Evolutionary conservation across 257 asterid species (phyloP), one percentile per base, ranked within the genome.

Genomic region (Nicotiana undulata): DNA sequence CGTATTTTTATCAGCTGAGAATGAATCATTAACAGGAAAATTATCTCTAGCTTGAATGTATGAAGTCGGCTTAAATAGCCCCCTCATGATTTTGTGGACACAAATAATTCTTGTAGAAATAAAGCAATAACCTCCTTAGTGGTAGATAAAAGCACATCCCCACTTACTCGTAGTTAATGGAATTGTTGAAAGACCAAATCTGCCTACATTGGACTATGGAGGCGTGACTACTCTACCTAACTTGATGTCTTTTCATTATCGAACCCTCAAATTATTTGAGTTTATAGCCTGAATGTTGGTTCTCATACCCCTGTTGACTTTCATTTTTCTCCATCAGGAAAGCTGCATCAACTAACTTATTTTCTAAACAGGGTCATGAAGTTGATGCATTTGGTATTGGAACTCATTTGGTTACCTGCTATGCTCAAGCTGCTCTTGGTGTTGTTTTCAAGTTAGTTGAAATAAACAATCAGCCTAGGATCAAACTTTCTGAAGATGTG

Each of bases 371-470:
- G 99, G 99, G 99, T 77, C 98, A 95, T 61, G 97, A 92, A 86
- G 89, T 93, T 77, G 98, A 95, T 89, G 93, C 97, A 76, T 95
- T 86, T 87, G 99, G 99, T 74, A 91, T 95, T 80, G 99, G 98
- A 82, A 95, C 98, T 46, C 97, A 93, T 90, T 84, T 95, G 90
- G 99, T 95, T 76, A 95, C 99, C 65, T 95, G 99, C 88, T 95
- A 93, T 85, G 97, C 97, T 75, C 99, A 95, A 85, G 92, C 99
- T 67, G 99, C 99, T 61, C 92, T 95, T 8, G 99, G 98, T 60
- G 94, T 89, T 83, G 99, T 95, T 78, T 95, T 95, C 90, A 95
- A 95, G 87, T 88, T 95, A 85, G 99, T 93, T 10, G 98, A 96
- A 88, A 96, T 96, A 86, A 94, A 96, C 81, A 86, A 90, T 83